Evolutionary conservation across 2,329 filamentous ascomycete genomes (phyloP), one percentile per base, ranked within the genome.

Genomic region (Cladosporium sp.): DNA sequence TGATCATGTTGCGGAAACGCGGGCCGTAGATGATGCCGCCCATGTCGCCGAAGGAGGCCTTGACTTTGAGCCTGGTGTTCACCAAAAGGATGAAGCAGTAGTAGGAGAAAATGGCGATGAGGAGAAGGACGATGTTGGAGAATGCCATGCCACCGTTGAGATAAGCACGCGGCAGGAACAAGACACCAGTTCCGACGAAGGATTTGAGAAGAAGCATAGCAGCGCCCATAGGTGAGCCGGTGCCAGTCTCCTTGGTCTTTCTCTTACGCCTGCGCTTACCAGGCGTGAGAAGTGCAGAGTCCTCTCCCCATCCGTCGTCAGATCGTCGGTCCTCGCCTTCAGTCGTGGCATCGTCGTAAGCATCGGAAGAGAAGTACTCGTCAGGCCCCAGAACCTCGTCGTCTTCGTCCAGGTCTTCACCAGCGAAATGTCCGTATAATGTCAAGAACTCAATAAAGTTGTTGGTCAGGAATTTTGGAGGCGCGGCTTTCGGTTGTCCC

Each of bases 111-210:
- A 80, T 74, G 6, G 93, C 91, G 13, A 98, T 88, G 33, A 78
- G 79, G 18, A 98, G 75, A n/a, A 98, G 79, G 13, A 98, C 86
- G 45, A 94, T 57, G 64, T 94, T 95, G 62, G 90, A 95, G 70
- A 98, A 98, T 13, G 95, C 73, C 91, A 98, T 97, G 52, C 93
- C 93, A 48, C 93, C 93, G 62, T 95, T 98, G 56, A 96, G 79
- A 65, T 93, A 98, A 4, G 93, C 92, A 41, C 90, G 84, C 0
- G 92, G 92, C 29, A 97, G 74, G 72, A 97, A 97, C 13, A 97
- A 76, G 7, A 97, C 92, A 50, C 92, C 92, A 0, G 93, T 98
- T 16, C 94, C 93, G 41, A 98, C 93, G 65, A 98, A 98, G 0
- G 92, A 97, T 74, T 98, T 98, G 57, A 98, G 82, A 36, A 98